Evolutionary conservation across 1,284 basidiomycete species (phyloP), one percentile per base, ranked within the genome.

Genomic region (Ceratobasidium theobromae): DNA sequence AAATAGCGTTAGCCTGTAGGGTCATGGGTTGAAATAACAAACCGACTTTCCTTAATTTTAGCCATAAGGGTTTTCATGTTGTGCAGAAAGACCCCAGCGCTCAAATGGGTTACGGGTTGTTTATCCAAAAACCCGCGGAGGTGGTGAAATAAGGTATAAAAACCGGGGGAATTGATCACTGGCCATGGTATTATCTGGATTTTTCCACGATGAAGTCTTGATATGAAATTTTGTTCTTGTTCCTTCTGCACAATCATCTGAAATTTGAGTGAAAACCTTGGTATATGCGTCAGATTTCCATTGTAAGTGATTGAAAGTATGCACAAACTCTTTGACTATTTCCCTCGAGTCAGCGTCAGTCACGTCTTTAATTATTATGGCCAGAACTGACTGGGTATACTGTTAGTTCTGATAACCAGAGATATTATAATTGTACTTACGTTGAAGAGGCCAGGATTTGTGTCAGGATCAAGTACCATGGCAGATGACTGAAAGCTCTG

Each of bases 281-380:
- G 21, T 18, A 23, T 18, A 18, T 45, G 41, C 6, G 35, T 16
- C 6, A 8, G 18, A 11, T 45, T 45, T 11, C 9, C 18, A 11
- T 45, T 27, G 9, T 45, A 12, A 52, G 40, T 11, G 12, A 3
- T 33, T 2, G 6, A 14, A 48, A 27, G 11, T 28, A 66, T 18
- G 18, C 27, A 30, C 65, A 8, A 25, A 70, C 69, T 70, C 86
- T 71, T 75, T 76, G 1, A 78, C 78, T 27, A 87, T 85, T 53
- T 86, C 84, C 0, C 71, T 73, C 68, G 79, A 81, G 72, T 86
- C 86, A 0, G 79, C 78, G 48, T 85, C 82, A 0, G 84, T 79
- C 2, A 87, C 86, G 66, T 87, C 86, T 78, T 86, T 86, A 73
- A 86, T 86, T 48, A 87, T 85, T 65, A 87, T 85, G 1, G 80